Evolutionary conservation across 1,139 yeast genomes (phyloP).

Genomic region (Zygoascus meyerae): DNA sequence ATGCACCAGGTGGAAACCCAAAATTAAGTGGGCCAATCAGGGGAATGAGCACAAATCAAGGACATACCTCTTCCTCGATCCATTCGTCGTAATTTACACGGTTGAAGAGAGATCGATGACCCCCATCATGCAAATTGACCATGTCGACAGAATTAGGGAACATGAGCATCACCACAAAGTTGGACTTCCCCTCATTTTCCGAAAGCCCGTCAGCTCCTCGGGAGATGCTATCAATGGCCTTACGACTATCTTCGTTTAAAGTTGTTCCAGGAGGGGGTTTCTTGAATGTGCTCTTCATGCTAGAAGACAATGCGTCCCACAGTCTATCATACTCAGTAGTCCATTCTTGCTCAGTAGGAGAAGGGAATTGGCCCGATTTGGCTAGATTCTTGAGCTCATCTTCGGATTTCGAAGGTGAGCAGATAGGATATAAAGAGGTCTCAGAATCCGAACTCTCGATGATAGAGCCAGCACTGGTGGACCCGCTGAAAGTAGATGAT

Average conservation of each 20-base stretch:
- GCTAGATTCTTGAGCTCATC: conserved; percentile 4
- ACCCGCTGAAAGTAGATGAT: neutral
- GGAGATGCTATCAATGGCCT: conserved; percentile 59
- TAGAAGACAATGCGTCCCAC: conserved; percentile 57
- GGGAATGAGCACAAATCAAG: conserved; percentile 30
- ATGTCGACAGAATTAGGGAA: conserved; percentile 70
- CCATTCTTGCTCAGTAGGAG: conserved; percentile 66
- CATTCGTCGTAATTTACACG: conserved; percentile 47
- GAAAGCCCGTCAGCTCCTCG: conserved; percentile 82
- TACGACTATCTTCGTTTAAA: conserved; percentile 52
- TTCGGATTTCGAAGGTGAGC: conserved; percentile 21
- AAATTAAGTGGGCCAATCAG: neutral
- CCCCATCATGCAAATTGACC: conserved; percentile 42
- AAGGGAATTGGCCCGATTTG: conserved; percentile 24
- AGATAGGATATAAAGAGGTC: conserved; percentile 20
- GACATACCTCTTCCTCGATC: conserved; percentile 75
- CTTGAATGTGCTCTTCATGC: conserved; percentile 57
- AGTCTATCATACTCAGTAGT: conserved; percentile 51
- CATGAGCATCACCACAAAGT: conserved; percentile 64
- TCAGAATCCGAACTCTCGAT: conserved; percentile 10
- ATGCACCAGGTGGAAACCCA: neutral
- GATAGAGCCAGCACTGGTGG: too few relatives aligned
- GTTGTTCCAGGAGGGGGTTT: conserved; percentile 65
- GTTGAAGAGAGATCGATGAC: conserved; percentile 42
- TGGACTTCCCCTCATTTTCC: conserved; percentile 60